These are phyloP conservation scores for Globomyces pollinis-pini DNA, from an alignment of 192 early-diverging fungal genomes.

Conservation along the genomic window DNA sequence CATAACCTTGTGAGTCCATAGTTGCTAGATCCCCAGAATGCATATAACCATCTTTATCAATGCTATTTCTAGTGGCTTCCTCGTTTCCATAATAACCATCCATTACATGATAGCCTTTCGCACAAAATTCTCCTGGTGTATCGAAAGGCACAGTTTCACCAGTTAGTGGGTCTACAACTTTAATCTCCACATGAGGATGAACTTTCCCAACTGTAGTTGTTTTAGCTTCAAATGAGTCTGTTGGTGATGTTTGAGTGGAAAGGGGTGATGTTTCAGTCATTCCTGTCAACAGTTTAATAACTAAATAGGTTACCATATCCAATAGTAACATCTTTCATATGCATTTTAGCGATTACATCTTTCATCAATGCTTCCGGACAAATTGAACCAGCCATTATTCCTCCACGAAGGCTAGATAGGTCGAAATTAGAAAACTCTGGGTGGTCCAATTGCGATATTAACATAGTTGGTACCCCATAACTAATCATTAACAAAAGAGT, in stretches of 20 bases:
- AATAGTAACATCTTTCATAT: conserved; percentile 34
- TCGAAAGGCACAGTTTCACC: conserved; percentile 26
- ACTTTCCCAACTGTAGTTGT: conserved; percentile 30
- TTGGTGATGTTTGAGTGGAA: conserved; percentile 26
- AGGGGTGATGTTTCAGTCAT: conserved; percentile 37
- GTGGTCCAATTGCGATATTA: conserved; percentile 23
- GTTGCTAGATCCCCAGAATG: conserved; percentile 36
- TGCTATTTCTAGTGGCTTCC: conserved; percentile 24
- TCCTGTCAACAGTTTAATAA: conserved; percentile 12
- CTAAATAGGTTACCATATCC: not conserved
- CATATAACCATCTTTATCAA: conserved; percentile 37
- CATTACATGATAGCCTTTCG: conserved; percentile 35
- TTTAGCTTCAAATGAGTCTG: conserved; percentile 19
- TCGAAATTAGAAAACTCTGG: conserved; percentile 31
- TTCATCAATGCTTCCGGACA: conserved; percentile 42
- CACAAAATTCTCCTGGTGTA: conserved; percentile 30
- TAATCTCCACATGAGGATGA: conserved; percentile 38
- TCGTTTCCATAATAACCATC: conserved; percentile 38
- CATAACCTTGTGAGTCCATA: conserved; percentile 36
- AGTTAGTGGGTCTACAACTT: conserved; percentile 35
- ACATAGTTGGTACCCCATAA: conserved; percentile 43
- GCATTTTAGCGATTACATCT: conserved; percentile 33
- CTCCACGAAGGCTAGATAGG: conserved; percentile 31
- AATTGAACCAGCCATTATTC: conserved; percentile 38
- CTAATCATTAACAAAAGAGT: too few relatives aligned